These are phyloP conservation scores for Ramaria rubella DNA, from an alignment of 768 basidiomycete species.

Conservation along the genomic window DNA sequence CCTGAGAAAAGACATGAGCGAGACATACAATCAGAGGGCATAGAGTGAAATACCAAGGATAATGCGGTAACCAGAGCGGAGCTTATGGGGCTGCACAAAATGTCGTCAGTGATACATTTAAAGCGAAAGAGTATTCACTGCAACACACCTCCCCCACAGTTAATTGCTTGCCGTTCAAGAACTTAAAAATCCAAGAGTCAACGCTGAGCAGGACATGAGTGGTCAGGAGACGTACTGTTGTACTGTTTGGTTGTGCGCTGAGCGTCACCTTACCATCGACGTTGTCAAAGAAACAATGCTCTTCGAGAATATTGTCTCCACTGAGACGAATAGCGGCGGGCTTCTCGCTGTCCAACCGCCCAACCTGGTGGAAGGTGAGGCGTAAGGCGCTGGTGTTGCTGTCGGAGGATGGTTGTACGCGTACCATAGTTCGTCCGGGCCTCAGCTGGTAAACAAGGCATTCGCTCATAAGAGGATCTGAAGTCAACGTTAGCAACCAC, in stretches of 20 bases:
- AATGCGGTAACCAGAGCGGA: constrained; percentile 92
- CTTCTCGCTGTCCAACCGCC: constrained; percentile 77
- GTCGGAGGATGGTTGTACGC: constrained; percentile 20
- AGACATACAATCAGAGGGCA: constrained; percentile 3
- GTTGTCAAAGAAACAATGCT: constrained; percentile 92
- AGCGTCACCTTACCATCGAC: constrained; percentile 78
- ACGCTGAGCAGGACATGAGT: too few relatives aligned
- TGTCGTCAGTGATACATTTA: background rate
- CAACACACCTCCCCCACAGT: constrained; percentile 60
- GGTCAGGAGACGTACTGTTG: constrained; percentile 53
- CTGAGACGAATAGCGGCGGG: constrained; percentile 86
- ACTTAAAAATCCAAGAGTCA: constrained; percentile 42
- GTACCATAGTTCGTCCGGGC: constrained; percentile 68
- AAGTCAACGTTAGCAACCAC: constrained; percentile 11
- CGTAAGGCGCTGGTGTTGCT: background rate
- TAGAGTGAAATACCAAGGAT: constrained; percentile 68
- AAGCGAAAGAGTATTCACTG: background rate
- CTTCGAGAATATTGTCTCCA: constrained; percentile 84
- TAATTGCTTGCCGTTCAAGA: constrained; percentile 91
- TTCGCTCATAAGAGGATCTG: constrained; percentile 95
- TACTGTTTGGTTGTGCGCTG: constrained; percentile 69
- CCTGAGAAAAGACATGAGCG: constrained; percentile 38
- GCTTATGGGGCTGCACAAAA: constrained; percentile 56
- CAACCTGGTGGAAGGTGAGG: constrained; percentile 51
- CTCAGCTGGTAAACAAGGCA: constrained; percentile 92